These are phyloP conservation scores for Tetrahymena elliotti DNA, from an alignment of 73 alveolate genomes.

Conservation along the genomic window DNA sequence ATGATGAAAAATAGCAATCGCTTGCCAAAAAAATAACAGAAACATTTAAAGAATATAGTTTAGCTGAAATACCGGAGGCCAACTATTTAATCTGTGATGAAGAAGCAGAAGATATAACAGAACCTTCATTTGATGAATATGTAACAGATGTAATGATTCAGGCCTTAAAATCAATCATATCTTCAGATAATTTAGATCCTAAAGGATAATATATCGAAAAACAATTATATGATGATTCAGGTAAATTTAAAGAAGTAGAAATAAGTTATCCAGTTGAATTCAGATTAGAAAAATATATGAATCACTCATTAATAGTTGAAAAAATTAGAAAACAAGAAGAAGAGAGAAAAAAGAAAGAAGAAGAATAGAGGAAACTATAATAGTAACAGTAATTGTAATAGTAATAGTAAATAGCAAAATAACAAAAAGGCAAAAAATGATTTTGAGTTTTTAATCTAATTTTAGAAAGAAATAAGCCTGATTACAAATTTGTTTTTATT, in stretches of 20 bases:
- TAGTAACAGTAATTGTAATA: neutral
- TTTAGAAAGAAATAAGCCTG: no score
- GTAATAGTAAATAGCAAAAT: no score
- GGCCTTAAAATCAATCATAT: neutral
- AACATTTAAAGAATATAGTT: neutral
- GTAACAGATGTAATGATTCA: neutral
- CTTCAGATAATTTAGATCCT: neutral
- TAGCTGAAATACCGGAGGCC: neutral
- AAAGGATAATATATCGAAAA: neutral
- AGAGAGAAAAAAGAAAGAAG: neutral
- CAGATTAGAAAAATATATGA: neutral
- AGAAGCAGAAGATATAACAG: neutral
- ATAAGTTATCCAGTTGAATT: neutral
- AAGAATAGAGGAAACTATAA: neutral
- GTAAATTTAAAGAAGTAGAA: neutral
- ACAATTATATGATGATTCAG: neutral
- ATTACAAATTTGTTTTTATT: no score
- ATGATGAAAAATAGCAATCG: neutral
- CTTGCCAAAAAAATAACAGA: neutral
- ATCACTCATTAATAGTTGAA: neutral
- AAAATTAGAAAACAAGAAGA: neutral
- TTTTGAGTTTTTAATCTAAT: no score
- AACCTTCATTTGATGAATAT: neutral
- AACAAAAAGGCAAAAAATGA: no score
- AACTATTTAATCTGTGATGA: neutral